These are phyloP conservation scores for Cladophialophora chaetospira DNA, from an alignment of 2,329 filamentous ascomycete genomes.

Conservation along the genomic window DNA sequence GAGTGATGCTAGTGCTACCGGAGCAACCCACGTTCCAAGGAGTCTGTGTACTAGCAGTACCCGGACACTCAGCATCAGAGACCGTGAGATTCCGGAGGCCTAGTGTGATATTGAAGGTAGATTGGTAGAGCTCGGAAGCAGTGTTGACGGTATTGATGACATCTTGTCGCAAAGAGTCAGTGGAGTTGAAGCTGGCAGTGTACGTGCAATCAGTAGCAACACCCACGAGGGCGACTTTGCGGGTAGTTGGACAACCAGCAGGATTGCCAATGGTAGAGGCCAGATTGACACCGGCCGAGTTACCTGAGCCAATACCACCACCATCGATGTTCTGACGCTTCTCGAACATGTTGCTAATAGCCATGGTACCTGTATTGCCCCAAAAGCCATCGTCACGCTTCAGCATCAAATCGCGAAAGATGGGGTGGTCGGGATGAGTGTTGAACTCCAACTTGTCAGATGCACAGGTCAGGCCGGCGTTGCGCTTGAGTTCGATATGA, in stretches of 20 bases:
- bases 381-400: constrained; percentile 57
- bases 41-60: constrained; percentile 64
- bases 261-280: constrained; percentile 76
- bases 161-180: constrained; percentile 67
- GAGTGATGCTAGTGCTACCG: constrained; percentile 63
- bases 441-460: constrained; percentile 83
- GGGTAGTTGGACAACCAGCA: constrained; percentile 81
- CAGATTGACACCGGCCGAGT: constrained; percentile 78
- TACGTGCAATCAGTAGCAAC: constrained; percentile 94
- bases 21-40: constrained; percentile 84
- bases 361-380: constrained; percentile 62
- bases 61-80: constrained; percentile 73
- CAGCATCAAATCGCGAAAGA: constrained; percentile 50
- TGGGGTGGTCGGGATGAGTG: constrained; percentile 67
- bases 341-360: constrained; percentile 68
- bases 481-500: constrained; percentile 67
- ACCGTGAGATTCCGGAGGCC: constrained; percentile 85
- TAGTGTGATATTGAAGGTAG: constrained; percentile 90
- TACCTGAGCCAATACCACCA: constrained; percentile 67
- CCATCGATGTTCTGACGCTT: constrained; percentile 64
- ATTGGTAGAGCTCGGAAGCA: constrained; percentile 85
- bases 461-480: constrained; percentile 60
- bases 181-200: constrained; percentile 68
- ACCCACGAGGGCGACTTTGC: constrained; percentile 87
- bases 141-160: constrained; percentile 82